These are phyloP conservation scores for Actinomucor elegans DNA, from an alignment of 371 early-diverging fungal species.

Conservation along the genomic window DNA sequence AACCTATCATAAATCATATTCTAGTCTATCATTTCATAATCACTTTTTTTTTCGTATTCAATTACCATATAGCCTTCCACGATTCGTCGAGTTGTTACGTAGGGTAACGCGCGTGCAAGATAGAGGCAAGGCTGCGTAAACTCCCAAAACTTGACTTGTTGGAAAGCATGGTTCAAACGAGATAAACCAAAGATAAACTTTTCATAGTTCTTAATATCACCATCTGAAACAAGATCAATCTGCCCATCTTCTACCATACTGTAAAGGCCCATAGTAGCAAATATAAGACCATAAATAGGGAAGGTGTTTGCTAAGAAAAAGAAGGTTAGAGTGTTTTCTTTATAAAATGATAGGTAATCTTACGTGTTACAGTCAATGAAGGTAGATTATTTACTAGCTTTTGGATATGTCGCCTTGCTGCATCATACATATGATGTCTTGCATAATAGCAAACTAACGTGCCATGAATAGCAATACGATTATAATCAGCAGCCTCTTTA, in stretches of 20 bases:
- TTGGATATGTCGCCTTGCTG: slow-evolving; percentile 28
- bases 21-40: too few relatives aligned
- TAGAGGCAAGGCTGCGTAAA: slow-evolving; percentile 46
- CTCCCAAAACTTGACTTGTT: slow-evolving; percentile 49
- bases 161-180: slow-evolving; percentile 40
- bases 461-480: slow-evolving; percentile 47
- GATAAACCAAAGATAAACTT: slow-evolving; percentile 32
- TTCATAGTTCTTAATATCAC: slow-evolving; percentile 27
- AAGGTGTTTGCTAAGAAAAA: slow-evolving; percentile 36
- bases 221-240: slow-evolving; percentile 18
- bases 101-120: slow-evolving; percentile 45
- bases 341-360: not conserved
- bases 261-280: slow-evolving; percentile 43
- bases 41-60: too few relatives aligned
- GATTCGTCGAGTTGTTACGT: slow-evolving; percentile 40
- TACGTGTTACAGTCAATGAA: slow-evolving; percentile 39
- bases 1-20: too few relatives aligned
- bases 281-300: slow-evolving; percentile 41
- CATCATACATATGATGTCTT: slow-evolving; percentile 22
- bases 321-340: too few relatives aligned
- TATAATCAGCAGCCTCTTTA: slow-evolving; percentile 34
- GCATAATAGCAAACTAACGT: slow-evolving; percentile 41
- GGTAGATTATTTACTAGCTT: slow-evolving; percentile 31
- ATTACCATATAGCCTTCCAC: slow-evolving; percentile 48
- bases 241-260: slow-evolving; percentile 36